Evolutionary conservation across 306 rosid genomes (phyloP), one percentile per base, ranked within the genome.

Genomic region (Casuarina equisetifolia): DNA sequence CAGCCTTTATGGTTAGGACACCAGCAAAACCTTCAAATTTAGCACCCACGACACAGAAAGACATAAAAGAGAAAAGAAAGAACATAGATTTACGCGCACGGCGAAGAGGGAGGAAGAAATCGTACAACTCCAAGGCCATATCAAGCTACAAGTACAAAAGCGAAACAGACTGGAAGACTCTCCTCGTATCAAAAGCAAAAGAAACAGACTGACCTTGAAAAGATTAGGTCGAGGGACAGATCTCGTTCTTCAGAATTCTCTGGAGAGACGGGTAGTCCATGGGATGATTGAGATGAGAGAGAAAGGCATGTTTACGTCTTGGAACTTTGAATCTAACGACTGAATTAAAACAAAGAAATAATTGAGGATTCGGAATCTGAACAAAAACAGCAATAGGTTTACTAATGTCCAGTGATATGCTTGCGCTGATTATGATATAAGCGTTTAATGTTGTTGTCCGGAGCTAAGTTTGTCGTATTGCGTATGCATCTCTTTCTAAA

Each of bases 361-460:
- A 58, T 58, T 25, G 64, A 58, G 64, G 64, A 58, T 58, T 58
- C 64, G 64, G 64, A 58, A 58, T 58, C 15, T 58, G 13, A 58
- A 8, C 3, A n/a, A 1, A 52, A 52, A 25, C 9, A 58, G 25
- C 64, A 58, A 58, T 25, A 58, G 25, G 51, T 10, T 48, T 9
- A 13, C 51, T 9, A 9, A 25, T 48, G 51, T 48, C 51, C 13
- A 48, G 3, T 48, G 0, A 48, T 48, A 48, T 9, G 11, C 32
- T 25, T 25, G 32, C 32, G 32, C 32, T 25, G 9, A 9, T 48
- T 48, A 48, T 10, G 13, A 9, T 9, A 48, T 48, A 48, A 48
- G 11, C 51, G 51, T 48, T 48, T 48, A 10, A 48, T 9, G 51
- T 9, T 48, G 15, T 48, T 8, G 3, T 48, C 51, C 13, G 51